Base-by-base conservation (phyloP, 2,329 filamentous ascomycete genomes). In the Chrysosporium keratinophilum region DNA sequence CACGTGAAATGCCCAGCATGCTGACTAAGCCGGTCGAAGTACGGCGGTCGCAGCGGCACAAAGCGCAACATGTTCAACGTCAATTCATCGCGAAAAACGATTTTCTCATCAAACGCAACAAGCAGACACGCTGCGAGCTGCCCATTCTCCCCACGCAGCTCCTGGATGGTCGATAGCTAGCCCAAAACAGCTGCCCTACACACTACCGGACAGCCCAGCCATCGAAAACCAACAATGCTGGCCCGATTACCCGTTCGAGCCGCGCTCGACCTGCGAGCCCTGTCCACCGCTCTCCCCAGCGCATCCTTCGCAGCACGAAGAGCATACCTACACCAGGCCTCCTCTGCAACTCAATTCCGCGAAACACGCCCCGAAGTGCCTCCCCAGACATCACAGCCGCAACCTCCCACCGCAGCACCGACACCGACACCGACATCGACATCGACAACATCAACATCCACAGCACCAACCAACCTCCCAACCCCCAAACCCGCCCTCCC, bases 261-360 rank as follows among this genome's bases (percentile, higher is more conserved):
- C 57, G 62, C 60, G 56, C 59, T 60, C 61, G 67, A 63, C n/a
- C 31, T 51, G 35, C 48, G 52, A 37, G 37, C 42, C 17, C 37
- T 54, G 33, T 47, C 48, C 31, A 43, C 49, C 33, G 34, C 42
- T 48, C 44, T 51, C 43, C 52, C 47, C 31, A 47, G 50, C 47
- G 45, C 54, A 5, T 42, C 50, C 17, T 50, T 46, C 23, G 14
- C 50, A 58, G 44, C 50, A n/a, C 54, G 61, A 45, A 69, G 71
- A 62, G 70, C 69, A 61, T 68, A 64, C 57, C 67, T 76, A 33
- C 71, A 73, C 58, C 68, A 72, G 62, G 64, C 65, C 50, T 63
- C 68, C 19, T 61, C 60, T 52, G 58, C 55, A 57, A 46, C 57
- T 50, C 60, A 65, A 56, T 65, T 66, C 57, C 64, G 66, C 52